These are phyloP conservation scores for Paecilomyces dactylethromorphus DNA, from an alignment of 2,329 filamentous ascomycete genomes.

Conservation along the genomic window DNA sequence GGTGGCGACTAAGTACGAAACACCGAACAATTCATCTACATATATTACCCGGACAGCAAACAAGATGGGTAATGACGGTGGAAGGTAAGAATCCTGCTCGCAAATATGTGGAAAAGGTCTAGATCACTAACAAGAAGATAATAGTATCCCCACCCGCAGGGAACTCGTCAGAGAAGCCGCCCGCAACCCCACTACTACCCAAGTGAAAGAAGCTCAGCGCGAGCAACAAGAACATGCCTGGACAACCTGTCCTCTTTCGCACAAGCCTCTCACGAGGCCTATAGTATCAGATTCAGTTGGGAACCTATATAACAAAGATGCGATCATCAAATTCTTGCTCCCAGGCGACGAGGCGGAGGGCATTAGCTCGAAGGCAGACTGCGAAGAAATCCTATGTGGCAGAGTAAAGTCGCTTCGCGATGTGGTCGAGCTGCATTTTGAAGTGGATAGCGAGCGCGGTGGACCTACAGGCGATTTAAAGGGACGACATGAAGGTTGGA, in stretches of 20 bases:
- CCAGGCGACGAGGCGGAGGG: constrained; percentile 49
- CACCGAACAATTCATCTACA: not conserved
- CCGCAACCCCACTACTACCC: constrained; percentile 70
- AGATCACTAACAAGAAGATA: constrained; percentile 3
- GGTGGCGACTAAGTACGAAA: constrained; percentile 2
- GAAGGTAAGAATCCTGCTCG: constrained; percentile 48
- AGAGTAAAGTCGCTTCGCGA: constrained; percentile 75
- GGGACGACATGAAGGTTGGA: constrained; percentile 53
- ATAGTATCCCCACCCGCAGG: constrained; percentile 81
- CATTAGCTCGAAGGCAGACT: constrained; percentile 50
- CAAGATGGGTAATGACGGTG: constrained; percentile 93
- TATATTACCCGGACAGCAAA: not conserved
- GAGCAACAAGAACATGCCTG: constrained; percentile 83
- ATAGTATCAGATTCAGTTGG: constrained; percentile 81
- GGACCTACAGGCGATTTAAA: constrained; percentile 38
- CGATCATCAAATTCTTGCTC: constrained; percentile 65
- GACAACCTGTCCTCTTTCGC: constrained; percentile 81
- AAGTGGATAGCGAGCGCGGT: constrained; percentile 39
- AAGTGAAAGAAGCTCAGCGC: constrained; percentile 80
- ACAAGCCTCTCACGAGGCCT: constrained; percentile 63
- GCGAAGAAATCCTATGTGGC: constrained; percentile 54
- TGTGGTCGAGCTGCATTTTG: constrained; percentile 78
- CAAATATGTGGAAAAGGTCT: not conserved
- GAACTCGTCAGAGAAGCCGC: constrained; percentile 95
- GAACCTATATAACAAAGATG: constrained; percentile 90